A percentile compares a stretch with the other conserved stretches of the same genome.
Conservation (phyloP, 2,329 filamentous ascomycete genomes). For the Ophiostoma quercus region DNA sequence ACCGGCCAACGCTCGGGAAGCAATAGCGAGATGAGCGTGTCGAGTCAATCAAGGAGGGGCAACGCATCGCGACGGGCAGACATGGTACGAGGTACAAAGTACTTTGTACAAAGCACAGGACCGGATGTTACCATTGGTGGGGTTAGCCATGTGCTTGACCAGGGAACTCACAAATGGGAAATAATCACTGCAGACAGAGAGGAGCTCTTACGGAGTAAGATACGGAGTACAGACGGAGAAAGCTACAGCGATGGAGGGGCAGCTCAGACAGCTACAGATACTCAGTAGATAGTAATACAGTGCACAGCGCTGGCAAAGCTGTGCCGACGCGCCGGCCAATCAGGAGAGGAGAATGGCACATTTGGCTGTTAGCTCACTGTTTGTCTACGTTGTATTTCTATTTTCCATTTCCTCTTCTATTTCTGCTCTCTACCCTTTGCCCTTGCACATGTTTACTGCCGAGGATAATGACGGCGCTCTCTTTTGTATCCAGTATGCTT, state of each 20-base stretch:
- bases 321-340: slow-evolving; percentile 5
- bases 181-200: no score
- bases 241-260: slow-evolving; percentile 8
- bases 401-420: not conserved
- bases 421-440: not conserved
- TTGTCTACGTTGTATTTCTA: slow-evolving; percentile 1
- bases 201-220: not conserved
- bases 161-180: not conserved
- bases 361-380: not conserved
- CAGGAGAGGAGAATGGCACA: not conserved
- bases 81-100: not conserved
- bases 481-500: no score
- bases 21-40: not conserved
- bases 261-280: not conserved
- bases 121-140: slow-evolving; percentile 3
- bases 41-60: not conserved
- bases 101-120: not conserved
- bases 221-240: not conserved
- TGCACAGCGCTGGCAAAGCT: not conserved
- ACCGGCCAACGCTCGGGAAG: slow-evolving; percentile 4
- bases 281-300: no score
- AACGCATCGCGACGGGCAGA: not conserved
- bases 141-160: not conserved
- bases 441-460: not conserved
- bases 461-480: not conserved